Base-by-base conservation (phyloP, 306 rosid genomes). In the Hippophae rhamnoides region DNA sequence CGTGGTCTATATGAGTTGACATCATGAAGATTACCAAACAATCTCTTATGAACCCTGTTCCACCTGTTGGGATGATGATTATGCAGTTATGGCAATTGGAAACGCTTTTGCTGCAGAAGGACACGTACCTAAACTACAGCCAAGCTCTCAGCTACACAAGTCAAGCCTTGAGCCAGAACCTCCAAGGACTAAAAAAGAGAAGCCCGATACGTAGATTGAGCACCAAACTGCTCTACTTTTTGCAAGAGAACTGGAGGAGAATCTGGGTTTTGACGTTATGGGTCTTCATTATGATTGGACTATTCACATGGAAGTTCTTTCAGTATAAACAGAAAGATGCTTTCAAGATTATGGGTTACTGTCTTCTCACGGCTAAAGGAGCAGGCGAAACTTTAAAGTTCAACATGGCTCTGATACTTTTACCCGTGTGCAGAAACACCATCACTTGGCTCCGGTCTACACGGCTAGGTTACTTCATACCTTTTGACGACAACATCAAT, bases 91-190 rank as follows among this genome's bases (percentile, higher is more conserved):
- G 99, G 99, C 99, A 93, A 70, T 63, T 93, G 85, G 99, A 93
- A 63, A 89, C 95, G 54, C 97, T 93, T 65, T 70, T 93, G 66
- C 75, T 93, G 60, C 99, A 93, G 58, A 93, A 84, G 82, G 97
- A 93, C 72, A 93, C 99, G 54, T 93, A 93, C 71, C 81, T 86
- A 53, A 93, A 77, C 79, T 88, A 93, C 85, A 88, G 97, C 69
- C 99, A 93, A 80, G 99, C 99, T 11, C 80, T 93, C 42, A 93
- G 99, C 82, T 86, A 88, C 75, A 93, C 99, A 8, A 93, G 99
- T 83, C 97, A 89, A 79, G 99, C 99, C 13, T 65, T 93, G 74
- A 93, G 99, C 78, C 99, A 93, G 81, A 93, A 89, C 73, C 83
- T 93, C 53, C 99, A 86, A 46, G 99, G 99, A 45, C 80, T 88